A percentile compares a stretch with the other conserved stretches of the same genome.
Evolutionary conservation across 768 basidiomycete genomes (phyloP).

Genomic region (Coprinopsis cinerea): DNA sequence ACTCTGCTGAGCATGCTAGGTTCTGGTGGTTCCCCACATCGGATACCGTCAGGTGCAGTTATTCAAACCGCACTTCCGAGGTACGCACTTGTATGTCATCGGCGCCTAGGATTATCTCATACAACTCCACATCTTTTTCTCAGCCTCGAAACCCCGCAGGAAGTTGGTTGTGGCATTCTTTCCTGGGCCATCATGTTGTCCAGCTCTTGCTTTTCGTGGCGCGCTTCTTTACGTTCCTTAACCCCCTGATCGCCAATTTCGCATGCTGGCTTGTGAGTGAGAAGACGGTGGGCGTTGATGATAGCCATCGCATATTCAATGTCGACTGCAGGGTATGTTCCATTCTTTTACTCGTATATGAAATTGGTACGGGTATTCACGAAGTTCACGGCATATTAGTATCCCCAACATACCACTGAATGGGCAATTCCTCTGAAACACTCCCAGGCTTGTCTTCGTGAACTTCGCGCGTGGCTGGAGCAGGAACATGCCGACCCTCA

Average conservation of each 20-base stretch:
- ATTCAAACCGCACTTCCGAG: constrained; percentile 70
- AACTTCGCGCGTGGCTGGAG: constrained; percentile 67
- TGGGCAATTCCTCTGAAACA: constrained; percentile 81
- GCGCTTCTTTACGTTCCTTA: constrained; percentile 56
- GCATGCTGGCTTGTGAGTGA: constrained; percentile 62
- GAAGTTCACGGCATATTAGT: constrained; percentile 51
- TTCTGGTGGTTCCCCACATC: constrained; percentile 94
- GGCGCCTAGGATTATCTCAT: constrained; percentile 3
- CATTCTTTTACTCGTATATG: neutral
- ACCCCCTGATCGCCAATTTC: constrained; percentile 56
- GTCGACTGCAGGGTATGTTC: constrained; percentile 84
- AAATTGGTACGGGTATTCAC: too few relatives aligned
- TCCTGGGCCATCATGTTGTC: constrained; percentile 75
- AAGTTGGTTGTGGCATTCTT: constrained; percentile 63
- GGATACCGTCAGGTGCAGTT: constrained; percentile 63
- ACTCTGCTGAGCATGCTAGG: constrained; percentile 80
- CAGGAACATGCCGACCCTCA: constrained; percentile 57
- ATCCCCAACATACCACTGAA: constrained; percentile 91
- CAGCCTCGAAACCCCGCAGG: constrained; percentile 48
- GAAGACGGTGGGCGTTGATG: constrained; percentile 59
- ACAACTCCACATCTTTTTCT: neutral
- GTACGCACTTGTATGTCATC: constrained; percentile 33
- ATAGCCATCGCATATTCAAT: constrained; percentile 83
- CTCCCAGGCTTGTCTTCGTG: constrained; percentile 61
- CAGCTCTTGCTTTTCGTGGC: constrained; percentile 81